phyloP scores from a whole-genome alignment of 768 basidiomycete genomes.

The Tulasnella sp. region DNA sequence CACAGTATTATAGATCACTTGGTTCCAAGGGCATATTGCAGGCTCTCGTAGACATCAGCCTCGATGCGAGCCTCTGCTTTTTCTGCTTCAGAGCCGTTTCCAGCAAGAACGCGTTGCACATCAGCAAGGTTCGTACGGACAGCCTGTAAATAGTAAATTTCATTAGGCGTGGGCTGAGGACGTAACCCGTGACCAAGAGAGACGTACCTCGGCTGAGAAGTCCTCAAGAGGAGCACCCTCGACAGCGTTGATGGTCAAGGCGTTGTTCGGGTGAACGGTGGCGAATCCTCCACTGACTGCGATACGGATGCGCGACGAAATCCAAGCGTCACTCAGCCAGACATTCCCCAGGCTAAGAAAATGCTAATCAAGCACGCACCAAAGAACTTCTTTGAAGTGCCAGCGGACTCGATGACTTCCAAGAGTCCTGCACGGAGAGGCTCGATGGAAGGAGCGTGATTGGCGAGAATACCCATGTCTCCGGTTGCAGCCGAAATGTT shows the following conservation, averaged over 20 bases:
- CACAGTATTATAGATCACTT: conserved; percentile 3
- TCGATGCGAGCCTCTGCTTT: conserved; percentile 91
- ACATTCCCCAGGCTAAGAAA: not conserved
- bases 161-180: not conserved
- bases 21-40: conserved; percentile 69
- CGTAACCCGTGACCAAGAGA: not conserved
- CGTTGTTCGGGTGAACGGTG: conserved; percentile 95
- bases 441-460: conserved; percentile 97
- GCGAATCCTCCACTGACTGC: conserved; percentile 94
- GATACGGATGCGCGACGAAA: not conserved
- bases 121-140: conserved; percentile 85
- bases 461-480: conserved; percentile 98
- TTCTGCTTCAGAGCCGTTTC: conserved; percentile 85
- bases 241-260: conserved; percentile 90
- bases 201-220: conserved; percentile 79
- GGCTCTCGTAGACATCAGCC: conserved; percentile 91
- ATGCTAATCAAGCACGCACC: conserved; percentile 52
- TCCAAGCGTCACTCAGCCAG: not conserved
- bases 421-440: conserved; percentile 88
- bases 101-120: conserved; percentile 69
- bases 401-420: conserved; percentile 81
- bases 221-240: conserved; percentile 89
- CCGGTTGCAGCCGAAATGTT: conserved; percentile 90
- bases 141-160: conserved; percentile 44
- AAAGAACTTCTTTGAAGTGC: conserved; percentile 89